These are phyloP conservation scores for Pseudoneurospora amorphoporcata DNA, from an alignment of 495 filamentous ascomycete genomes.

Conservation along the genomic window DNA sequence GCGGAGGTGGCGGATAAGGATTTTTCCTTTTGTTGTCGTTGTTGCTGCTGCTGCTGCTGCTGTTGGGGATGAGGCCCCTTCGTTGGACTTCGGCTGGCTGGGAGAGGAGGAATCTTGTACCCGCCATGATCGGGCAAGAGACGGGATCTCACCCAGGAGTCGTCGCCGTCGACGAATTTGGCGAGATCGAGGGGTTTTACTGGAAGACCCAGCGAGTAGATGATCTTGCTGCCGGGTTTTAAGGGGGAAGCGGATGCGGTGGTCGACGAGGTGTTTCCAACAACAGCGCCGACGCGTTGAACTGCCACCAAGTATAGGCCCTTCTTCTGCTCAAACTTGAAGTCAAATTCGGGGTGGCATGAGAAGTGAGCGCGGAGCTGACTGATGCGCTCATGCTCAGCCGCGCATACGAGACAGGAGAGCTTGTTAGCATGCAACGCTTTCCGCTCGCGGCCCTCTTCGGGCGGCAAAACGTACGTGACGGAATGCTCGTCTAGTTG, in stretches of 20 bases:
- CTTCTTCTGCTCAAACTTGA: constrained; percentile 26
- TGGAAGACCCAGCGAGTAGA: constrained; percentile 27
- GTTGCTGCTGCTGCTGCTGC: neutral
- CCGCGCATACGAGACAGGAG: constrained; percentile 37
- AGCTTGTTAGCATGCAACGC: constrained; percentile 25
- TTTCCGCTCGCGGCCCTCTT: too few relatives aligned
- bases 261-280: neutral
- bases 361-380: constrained; percentile 36
- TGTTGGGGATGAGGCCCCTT: neutral
- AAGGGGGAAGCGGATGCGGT: neutral
- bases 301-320: constrained; percentile 13
- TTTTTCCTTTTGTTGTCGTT: neutral
- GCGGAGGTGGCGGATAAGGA: neutral
- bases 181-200: constrained; percentile 28
- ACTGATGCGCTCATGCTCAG: constrained; percentile 27
- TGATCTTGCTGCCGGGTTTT: neutral
- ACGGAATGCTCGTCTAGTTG: constrained; percentile 24
- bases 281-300: neutral
- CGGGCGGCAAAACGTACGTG: constrained; percentile 33
- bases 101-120: constrained; percentile 8
- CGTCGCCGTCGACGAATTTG: constrained; percentile 30
- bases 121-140: constrained; percentile 28
- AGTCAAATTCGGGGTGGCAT: constrained; percentile 35
- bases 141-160: constrained; percentile 29
- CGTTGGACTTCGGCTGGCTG: neutral